Conservation (phyloP, 1,139 yeast species). For the Blastobotrys capitulatus region DNA sequence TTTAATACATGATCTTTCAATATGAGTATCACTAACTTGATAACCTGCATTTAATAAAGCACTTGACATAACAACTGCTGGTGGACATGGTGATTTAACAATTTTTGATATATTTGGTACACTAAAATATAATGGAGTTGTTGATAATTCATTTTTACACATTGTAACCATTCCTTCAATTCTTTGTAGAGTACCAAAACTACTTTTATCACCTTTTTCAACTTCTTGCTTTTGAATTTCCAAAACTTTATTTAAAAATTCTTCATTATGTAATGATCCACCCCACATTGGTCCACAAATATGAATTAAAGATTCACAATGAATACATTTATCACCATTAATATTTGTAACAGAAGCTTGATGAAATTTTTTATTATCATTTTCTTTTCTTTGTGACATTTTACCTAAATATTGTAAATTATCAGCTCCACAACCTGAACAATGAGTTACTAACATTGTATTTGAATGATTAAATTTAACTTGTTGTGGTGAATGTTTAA, state of each 20-base stretch:
- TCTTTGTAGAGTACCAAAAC: conserved; percentile 74
- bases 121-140: conserved; percentile 73
- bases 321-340: conserved; percentile 49
- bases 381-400: conserved; percentile 22
- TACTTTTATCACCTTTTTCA: conserved; percentile 38
- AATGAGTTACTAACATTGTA: conserved; percentile 74
- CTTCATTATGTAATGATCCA: conserved; percentile 64
- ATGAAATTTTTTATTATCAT: conserved; percentile 40
- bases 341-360: conserved; percentile 55
- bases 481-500: conserved; percentile 67
- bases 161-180: conserved; percentile 88
- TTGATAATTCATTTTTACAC: conserved; percentile 62
- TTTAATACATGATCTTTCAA: conserved; percentile 77
- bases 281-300: conserved; percentile 98
- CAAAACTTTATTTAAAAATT: conserved; percentile 60
- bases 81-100: conserved; percentile 78
- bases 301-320: conserved; percentile 66
- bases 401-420: conserved; percentile 67
- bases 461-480: conserved; percentile 67
- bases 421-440: conserved; percentile 81
- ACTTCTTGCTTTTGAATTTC: conserved; percentile 39
- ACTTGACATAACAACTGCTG: conserved; percentile 62
- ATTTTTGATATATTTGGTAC: conserved; percentile 72
- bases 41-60: conserved; percentile 87
- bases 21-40: conserved; percentile 80